phyloP scores from a whole-genome alignment of 164 flowering plant species.

The Litsea cubeba region DNA sequence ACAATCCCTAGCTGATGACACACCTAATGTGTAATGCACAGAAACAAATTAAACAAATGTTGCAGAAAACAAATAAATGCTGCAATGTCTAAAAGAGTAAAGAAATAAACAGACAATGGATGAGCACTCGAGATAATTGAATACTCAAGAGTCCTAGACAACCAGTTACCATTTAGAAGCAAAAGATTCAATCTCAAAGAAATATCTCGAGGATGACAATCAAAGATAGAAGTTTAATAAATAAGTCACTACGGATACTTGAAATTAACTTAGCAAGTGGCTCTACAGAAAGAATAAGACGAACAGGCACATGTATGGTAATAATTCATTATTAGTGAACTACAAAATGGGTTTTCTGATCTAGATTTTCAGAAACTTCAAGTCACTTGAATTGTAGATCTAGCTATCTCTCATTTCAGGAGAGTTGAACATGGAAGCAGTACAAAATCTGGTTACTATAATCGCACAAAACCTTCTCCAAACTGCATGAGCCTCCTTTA shows the following conservation, averaged over 20 bases:
- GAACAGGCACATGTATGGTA: background rate
- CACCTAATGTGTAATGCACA: constrained; percentile 39
- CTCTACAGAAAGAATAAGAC: background rate
- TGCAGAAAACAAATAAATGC: background rate
- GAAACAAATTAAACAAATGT: constrained; percentile 3
- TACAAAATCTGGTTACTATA: background rate
- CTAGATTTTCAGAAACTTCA: background rate
- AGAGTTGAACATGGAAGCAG: background rate
- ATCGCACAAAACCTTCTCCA: background rate
- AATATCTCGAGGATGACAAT: background rate
- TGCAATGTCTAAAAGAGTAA: background rate
- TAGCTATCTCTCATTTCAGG: background rate
- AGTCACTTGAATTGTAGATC: background rate
- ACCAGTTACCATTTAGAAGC: background rate
- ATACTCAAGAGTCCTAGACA: background rate
- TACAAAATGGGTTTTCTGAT: background rate
- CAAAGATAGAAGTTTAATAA: background rate
- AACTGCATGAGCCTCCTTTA: background rate
- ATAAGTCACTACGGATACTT: background rate
- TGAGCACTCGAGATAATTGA: background rate
- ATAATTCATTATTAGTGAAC: background rate
- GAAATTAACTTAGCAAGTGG: background rate
- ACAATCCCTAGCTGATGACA: constrained; percentile 52
- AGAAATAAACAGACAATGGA: background rate
- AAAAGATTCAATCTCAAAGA: too few relatives aligned